These are phyloP conservation scores for Vickermania spadyakhi DNA, from an alignment of 208 protist genomes.

Conservation along the genomic window DNA sequence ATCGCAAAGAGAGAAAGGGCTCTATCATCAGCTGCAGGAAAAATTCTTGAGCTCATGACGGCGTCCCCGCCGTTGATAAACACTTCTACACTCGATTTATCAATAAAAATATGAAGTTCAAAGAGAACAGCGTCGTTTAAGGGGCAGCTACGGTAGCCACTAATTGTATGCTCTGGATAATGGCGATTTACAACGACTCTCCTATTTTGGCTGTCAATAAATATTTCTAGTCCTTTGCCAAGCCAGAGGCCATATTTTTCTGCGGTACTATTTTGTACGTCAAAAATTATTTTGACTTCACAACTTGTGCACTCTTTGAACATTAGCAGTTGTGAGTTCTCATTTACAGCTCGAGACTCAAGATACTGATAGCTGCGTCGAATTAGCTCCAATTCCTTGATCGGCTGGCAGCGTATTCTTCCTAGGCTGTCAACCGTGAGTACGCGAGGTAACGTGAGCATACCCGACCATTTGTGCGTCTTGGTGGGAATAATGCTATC, in stretches of 20 bases:
- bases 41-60: constrained; percentile 36
- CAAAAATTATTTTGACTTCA: constrained; percentile 29
- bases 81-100: constrained; percentile 42
- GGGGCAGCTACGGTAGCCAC: constrained; percentile 38
- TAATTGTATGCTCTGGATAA: constrained; percentile 39
- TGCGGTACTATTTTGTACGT: constrained; percentile 21
- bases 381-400: constrained; percentile 28
- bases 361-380: constrained; percentile 23
- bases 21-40: constrained; percentile 19
- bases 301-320: constrained; percentile 23
- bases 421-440: constrained; percentile 24
- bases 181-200: constrained; percentile 38
- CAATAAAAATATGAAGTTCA: constrained; percentile 34
- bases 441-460: constrained; percentile 33
- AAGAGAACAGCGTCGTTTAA: constrained; percentile 15
- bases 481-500: constrained; percentile 40
- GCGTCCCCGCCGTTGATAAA: constrained; percentile 47
- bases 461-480: constrained; percentile 33
- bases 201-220: constrained; percentile 24
- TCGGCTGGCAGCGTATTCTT: constrained; percentile 17
- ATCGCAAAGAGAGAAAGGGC: constrained; percentile 23
- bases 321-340: constrained; percentile 21
- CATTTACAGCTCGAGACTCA: constrained; percentile 11
- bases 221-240: constrained; percentile 34
- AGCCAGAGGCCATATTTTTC: constrained; percentile 62